These are phyloP conservation scores for Ocimum tenuiflorum DNA, from an alignment of 257 asterid genomes.

Conservation along the genomic window DNA sequence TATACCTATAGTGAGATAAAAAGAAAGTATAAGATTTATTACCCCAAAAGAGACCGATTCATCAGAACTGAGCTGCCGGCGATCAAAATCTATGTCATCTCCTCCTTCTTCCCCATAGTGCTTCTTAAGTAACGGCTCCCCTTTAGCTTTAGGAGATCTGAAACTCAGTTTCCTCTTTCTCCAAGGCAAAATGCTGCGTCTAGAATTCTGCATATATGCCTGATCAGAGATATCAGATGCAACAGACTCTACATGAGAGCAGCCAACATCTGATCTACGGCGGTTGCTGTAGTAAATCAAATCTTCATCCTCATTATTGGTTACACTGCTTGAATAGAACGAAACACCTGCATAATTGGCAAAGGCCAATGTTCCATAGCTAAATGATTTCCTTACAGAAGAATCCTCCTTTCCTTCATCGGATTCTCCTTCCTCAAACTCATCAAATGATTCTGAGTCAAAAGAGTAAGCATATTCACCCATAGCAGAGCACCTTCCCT, in stretches of 20 bases:
- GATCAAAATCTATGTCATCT: conserved; percentile 88
- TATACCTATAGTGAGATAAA: not conserved
- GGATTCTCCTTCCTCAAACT: conserved; percentile 66
- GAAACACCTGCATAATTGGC: conserved; percentile 71
- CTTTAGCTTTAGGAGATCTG: conserved; percentile 83
- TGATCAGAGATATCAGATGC: conserved; percentile 38
- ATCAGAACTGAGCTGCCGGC: conserved; percentile 90
- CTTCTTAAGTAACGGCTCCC: conserved; percentile 91
- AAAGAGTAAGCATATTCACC: conserved; percentile 72
- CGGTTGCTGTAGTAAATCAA: conserved; percentile 89
- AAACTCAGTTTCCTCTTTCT: conserved; percentile 83
- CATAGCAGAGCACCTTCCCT: conserved; percentile 55
- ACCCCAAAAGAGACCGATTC: conserved; percentile 68
- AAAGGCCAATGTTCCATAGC: conserved; percentile 77
- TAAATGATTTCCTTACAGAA: conserved; percentile 68
- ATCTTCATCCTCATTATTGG: conserved; percentile 57
- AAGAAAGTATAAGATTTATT: conserved; percentile 22
- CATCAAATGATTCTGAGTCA: conserved; percentile 68
- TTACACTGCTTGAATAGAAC: conserved; percentile 41
- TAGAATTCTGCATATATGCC: conserved; percentile 37
- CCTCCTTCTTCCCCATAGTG: conserved; percentile 96
- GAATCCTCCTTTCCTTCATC: conserved; percentile 58
- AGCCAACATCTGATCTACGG: conserved; percentile 65
- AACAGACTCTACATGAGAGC: conserved; percentile 38
- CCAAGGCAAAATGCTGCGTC: conserved; percentile 87